Percentiles rank a stretch among this genome's conserved stretches.
Evolutionary conservation across 2,329 filamentous ascomycete genomes (phyloP).

Genomic region (Cytospora piceicola): DNA sequence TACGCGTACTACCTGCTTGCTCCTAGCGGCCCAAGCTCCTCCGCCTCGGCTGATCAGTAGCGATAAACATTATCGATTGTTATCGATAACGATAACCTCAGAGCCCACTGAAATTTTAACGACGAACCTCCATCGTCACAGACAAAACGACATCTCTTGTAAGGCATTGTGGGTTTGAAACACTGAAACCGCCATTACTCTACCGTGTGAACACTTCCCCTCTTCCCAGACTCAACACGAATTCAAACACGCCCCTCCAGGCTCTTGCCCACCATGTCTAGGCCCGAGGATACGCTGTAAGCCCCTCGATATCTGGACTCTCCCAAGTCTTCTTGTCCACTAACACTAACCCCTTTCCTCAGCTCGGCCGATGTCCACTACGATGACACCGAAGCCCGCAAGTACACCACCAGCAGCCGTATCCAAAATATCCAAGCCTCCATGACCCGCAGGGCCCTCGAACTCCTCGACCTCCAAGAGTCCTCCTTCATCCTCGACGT

Average conservation of each 20-base stretch:
- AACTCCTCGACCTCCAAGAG: constrained; percentile 78
- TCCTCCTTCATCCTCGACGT: constrained; percentile 93
- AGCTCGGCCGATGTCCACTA: constrained; percentile 97
- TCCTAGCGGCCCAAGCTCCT: neutral
- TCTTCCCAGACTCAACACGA: constrained; percentile 21
- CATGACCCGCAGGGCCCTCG: constrained; percentile 92
- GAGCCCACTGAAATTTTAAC: constrained; percentile 29
- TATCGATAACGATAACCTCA: constrained; percentile 14
- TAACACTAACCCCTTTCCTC: constrained; percentile 32
- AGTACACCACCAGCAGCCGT: constrained; percentile 95
- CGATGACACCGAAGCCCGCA: constrained; percentile 91
- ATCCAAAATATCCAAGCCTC: constrained; percentile 93
- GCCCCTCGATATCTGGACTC: constrained; percentile 36
- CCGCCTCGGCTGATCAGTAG: neutral
- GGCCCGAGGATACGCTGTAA: constrained; percentile 92
- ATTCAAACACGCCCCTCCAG: neutral
- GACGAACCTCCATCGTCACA: neutral
- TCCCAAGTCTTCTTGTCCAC: constrained; percentile 19
- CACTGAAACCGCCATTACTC: neutral
- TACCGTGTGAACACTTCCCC: neutral
- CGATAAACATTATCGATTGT: constrained; percentile 15
- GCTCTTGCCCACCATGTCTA: constrained; percentile 72
- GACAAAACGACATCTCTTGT: neutral
- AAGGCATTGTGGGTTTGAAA: neutral
- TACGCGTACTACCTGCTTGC: no score